Evolutionary conservation across 129 eudicot species (phyloP).

Genomic region (Glebionis coronaria): DNA sequence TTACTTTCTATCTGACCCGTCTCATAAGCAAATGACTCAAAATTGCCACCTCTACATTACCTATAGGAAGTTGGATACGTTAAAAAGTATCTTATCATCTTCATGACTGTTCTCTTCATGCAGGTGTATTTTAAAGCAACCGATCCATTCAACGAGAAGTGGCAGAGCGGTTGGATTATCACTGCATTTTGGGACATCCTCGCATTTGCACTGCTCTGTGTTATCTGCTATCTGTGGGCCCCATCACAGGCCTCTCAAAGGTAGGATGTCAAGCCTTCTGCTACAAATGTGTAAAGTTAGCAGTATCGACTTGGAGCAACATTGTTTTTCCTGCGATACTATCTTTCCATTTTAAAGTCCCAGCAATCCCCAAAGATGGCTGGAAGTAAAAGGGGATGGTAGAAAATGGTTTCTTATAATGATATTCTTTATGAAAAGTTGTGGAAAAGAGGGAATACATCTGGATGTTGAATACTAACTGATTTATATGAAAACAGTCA

Average conservation of each 20-base stretch:
- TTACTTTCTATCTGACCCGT: too few relatives aligned
- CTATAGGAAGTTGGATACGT: background rate
- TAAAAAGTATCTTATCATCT: background rate
- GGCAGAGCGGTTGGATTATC: slow-evolving; percentile 97
- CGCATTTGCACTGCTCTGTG: slow-evolving; percentile 77
- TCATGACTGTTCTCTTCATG: slow-evolving; percentile 22
- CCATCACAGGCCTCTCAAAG: slow-evolving; percentile 95
- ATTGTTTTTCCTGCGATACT: slow-evolving; percentile 1
- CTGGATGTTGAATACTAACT: background rate
- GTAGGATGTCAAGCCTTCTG: slow-evolving; percentile 33
- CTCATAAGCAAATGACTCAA: too few relatives aligned
- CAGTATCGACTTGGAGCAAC: background rate
- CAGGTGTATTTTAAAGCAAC: slow-evolving; percentile 97
- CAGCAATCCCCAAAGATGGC: background rate
- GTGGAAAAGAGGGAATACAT: background rate
- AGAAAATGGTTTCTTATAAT: background rate
- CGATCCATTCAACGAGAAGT: slow-evolving; percentile 97
- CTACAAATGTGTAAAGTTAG: background rate
- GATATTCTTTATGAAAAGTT: background rate
- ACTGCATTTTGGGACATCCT: slow-evolving; percentile 99
- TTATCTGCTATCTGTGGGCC: slow-evolving; percentile 98
- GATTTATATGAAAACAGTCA: background rate
- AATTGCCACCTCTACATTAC: background rate
- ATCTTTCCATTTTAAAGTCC: background rate
- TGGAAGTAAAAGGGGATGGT: background rate